Evolutionary conservation across 1,139 yeast genomes (phyloP), one percentile per base, ranked within the genome.

Genomic region (Kodamaea suecica): DNA sequence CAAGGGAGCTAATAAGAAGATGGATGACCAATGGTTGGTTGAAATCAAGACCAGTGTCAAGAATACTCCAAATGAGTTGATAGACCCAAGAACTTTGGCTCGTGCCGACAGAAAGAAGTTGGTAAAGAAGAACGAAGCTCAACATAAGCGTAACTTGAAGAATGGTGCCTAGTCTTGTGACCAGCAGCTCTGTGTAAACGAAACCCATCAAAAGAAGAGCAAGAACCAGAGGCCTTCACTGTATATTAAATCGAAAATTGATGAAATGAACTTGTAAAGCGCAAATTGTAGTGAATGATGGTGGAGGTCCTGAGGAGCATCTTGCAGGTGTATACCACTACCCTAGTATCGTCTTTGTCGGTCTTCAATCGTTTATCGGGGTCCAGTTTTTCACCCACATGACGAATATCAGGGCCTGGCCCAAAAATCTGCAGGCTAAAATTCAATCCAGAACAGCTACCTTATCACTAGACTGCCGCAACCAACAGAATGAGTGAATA

Each of bases 11-110:
- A 92, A 92, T 64, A 92, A 92, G 66, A 78, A 80, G 39, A 57
- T 81, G 50, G 97, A 92, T 55, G 69, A 75, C 56, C 97, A 92
- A 63, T 92, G 98, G 98, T 73, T 88, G 57, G 97, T 92, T 38
- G 99, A 94, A 63, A 84, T 92, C 42, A 86, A 87, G 40, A 95
- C 85, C 39, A 73, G 80, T 48, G 78, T 70, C 26, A 75, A 76
- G 53, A 78, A 78, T 37, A 77, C 83, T 11, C 73, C 66, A 23
- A 78, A 83, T 37, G 95, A 85, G 49, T 68, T 86, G 49, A 70
- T 86, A 37, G 97, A 90, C 58, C 97, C 97, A 45, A 78, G 97
- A 66, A 70, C 81, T 23, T 70, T 90, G 56, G 67, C 61, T 43
- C 80, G 97, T 63, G 78, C 76, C 36, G 95, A 87, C 55, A 81